Evolutionary conservation across 345 rosid genomes (phyloP), one percentile per base, ranked within the genome.

Genomic region (Anastatica hierochuntica): DNA sequence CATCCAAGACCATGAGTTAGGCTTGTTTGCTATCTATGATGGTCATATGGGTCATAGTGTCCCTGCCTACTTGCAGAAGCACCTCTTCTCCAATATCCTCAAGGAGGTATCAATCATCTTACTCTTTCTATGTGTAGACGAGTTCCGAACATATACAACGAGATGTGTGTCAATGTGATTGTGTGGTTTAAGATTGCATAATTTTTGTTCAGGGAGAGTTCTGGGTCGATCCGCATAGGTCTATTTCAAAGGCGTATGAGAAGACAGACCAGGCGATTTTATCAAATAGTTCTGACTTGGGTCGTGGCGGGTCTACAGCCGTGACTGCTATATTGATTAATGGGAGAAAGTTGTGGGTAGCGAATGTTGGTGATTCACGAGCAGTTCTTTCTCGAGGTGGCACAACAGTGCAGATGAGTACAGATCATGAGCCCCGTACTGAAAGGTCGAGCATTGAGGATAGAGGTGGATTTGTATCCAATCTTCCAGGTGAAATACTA

Each of bases 401-500:
- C 9, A 36, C 26, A 16, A 73, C 79, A 53, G 27, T 3, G 18
- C 87, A 78, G 67, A 69, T 85, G 87, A 74, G 72, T 42, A 73
- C 44, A 2, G 95, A 85, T 59, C 95, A 85, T 66, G 95, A 85
- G 48, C 95, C 95, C 6, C 78, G 72, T 64, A 31, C 73, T 24
- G 95, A 85, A 49, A 70, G 95, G 59, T 75, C 79, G 41, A 85
- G 75, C 70, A 85, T 85, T 66, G 95, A 85, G 61, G 69, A 74
- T 64, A 78, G 53, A 60, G 95, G 95, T 41, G 95, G 95, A 55
- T 85, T 85, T 74, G 94, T 85, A 57, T 85, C 94, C 19, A 85
- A 85, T 68, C 76, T 81, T 73, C 95, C 95, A 73, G 95, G 95
- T 85, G 36, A 47, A 31, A 13, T 8, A 26, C 6, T 46, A 12